A percentile compares a stretch with the other conserved stretches of the same genome.
phyloP scores from a whole-genome alignment of 768 basidiomycete species.

The Candolleomyces aberdarensis region DNA sequence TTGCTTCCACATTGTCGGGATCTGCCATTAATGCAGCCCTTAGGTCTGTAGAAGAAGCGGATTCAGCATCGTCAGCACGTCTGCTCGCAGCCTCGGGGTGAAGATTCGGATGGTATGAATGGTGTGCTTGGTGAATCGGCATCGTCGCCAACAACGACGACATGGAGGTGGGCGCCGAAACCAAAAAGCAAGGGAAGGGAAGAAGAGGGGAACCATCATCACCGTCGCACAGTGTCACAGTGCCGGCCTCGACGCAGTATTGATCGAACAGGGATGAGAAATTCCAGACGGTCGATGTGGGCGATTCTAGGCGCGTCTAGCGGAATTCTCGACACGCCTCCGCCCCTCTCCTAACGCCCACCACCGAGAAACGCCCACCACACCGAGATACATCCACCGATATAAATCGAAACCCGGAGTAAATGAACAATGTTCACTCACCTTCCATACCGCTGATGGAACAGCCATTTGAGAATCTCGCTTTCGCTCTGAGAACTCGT shows the following conservation, averaged over 20 bases:
- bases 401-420: not conserved
- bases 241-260: not conserved
- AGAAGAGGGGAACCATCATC: not conserved
- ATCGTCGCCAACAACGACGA: not conserved
- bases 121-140: not conserved
- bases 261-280: not conserved
- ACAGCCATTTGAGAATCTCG: constrained; percentile 57
- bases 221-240: not conserved
- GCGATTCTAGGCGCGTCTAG: too few species aligned
- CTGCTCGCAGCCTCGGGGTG: not conserved
- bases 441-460: constrained; percentile 66
- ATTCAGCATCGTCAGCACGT: not conserved
- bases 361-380: not conserved
- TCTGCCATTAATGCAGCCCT: constrained; percentile 61
- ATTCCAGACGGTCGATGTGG: not conserved
- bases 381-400: not conserved
- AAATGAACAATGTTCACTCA: constrained; percentile 15
- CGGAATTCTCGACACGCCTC: not conserved
- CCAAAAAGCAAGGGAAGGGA: not conserved
- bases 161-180: not conserved
- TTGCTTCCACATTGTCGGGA: constrained; percentile 69
- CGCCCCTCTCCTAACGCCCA: not conserved
- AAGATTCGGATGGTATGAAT: constrained; percentile 1
- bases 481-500: constrained; percentile 64
- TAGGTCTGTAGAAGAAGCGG: constrained; percentile 42